Evolutionary conservation across 768 basidiomycete genomes (phyloP), one percentile per base, ranked within the genome.

Genomic region (Mycena floridula): DNA sequence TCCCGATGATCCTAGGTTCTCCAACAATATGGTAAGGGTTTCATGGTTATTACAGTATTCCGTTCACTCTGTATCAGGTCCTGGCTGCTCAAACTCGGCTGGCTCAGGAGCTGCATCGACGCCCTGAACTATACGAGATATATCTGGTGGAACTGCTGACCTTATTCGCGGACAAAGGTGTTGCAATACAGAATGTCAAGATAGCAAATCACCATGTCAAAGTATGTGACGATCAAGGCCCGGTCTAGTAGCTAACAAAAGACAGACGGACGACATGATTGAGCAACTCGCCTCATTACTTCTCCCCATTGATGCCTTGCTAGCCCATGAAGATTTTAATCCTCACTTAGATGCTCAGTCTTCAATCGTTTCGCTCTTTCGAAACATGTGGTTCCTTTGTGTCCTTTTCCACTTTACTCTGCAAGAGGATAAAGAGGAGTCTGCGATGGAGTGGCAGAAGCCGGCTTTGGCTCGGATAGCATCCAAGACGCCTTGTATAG

Each of bases 341-440:
- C 79, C 85, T 2, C 74, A 81, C 25, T 42, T 69, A 15, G 62
- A 72, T 22, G 63, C 81, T 16, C 70, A 81, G 1, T 57, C 79
- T 4, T 80, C 80, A 20, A 59, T 90, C 11, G 80, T 85, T 9
- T 69, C 80, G 4, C 68, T 91, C 18, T 98, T 96, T 75, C 79
- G 93, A 36, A 92, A 90, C 56, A 73, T 93, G 65, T 99, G 95
- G 95, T 92, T 94, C 63, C 64, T 97, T 16, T 92, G 89, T 58
- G 77, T 88, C 21, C 75, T 95, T 13, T 92, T 95, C 54, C 77
- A 84, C 18, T 87, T 97, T 53, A 84, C 89, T 2, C 65, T 65
- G 5, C 63, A 69, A 16, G 70, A 73, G 25, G 70, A 72, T 25
- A 70, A 67, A 18, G 80, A 81, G 37, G 75, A 72, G 24, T 70